Percentiles rank a stretch among this genome's conserved stretches.
Evolutionary conservation across 2,329 filamentous ascomycete genomes (phyloP).

Genomic region (Fusarium sp.): DNA sequence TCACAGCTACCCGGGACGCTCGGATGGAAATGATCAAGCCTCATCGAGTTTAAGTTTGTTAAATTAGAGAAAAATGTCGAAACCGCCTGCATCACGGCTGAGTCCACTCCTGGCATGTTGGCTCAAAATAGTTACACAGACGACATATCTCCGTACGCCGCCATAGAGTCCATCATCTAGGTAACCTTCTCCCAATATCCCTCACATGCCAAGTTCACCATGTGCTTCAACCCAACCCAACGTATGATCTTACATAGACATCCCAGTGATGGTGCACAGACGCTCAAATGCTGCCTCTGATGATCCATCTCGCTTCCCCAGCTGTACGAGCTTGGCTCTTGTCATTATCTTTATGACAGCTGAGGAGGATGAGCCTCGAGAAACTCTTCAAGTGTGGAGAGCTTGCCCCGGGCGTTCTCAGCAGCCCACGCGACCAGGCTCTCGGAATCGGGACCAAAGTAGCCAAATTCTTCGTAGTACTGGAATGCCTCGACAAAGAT

Average conservation of each 20-base stretch:
- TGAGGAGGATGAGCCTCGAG: conserved; percentile 27
- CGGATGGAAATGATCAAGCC: background rate
- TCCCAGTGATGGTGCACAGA: background rate
- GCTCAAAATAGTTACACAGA: background rate
- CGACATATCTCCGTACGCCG: background rate
- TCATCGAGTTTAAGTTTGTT: background rate
- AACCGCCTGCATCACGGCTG: background rate
- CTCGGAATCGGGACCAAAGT: conserved; percentile 34
- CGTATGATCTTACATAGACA: background rate
- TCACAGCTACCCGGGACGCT: background rate
- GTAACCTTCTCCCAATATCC: background rate
- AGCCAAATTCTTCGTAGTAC: conserved; percentile 37
- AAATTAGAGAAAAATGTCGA: background rate
- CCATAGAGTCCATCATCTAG: background rate
- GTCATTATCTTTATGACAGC: background rate
- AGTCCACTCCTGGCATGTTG: background rate
- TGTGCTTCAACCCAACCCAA: background rate
- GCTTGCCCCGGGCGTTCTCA: conserved; percentile 32
- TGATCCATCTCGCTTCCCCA: background rate
- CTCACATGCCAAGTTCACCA: background rate
- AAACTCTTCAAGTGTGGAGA: conserved; percentile 39
- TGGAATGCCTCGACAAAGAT: conserved; percentile 16
- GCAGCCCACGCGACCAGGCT: conserved; percentile 36
- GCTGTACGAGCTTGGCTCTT: background rate
- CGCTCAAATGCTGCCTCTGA: background rate